Base-by-base conservation (phyloP, 345 rosid species). In the Arabidopsis suecica region DNA sequence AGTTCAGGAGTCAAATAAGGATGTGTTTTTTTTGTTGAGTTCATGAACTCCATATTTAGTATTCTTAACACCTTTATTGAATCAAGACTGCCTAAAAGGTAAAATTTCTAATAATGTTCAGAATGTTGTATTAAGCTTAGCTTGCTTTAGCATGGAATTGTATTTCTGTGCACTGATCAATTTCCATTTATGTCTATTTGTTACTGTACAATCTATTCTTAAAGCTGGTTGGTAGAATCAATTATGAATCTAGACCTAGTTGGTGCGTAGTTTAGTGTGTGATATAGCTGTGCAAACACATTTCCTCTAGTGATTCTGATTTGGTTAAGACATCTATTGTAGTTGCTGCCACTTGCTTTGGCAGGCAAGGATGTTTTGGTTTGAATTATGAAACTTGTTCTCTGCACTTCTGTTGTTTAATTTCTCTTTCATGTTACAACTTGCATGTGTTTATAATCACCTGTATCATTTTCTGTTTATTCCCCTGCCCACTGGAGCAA, bases 161-260 rank as follows among this genome's bases (percentile, higher is more conserved):
- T 10, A 63, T 63, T 10, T 63, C 53, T 63, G 6, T 63, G 37
- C 54, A 11, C 13, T 30, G 56, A 20, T 77, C 16, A 49, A 47
- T 65, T 78, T 65, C 61, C 40, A 3, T 65, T 50, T 71, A 12
- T 55, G 65, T 49, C 16, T 41, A 6, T 56, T 66, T 67, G 28
- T 16, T 66, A 74, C 48, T 28, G 2, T 40, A 60, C 55, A 30
- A 14, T 58, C 51, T 48, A 20, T 48, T 65, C 49, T 36, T 34
- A 14, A 67, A 40, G 61, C 61, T 67, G 20, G 66, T 74, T 65
- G 53, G 73, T 75, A 23, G 79, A 67, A 9, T 67, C 61, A 38
- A 12, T 58, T 49, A 59, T 16, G 45, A 49, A 60, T 18, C 3
- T 57, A 37, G 28, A 41, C 22, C 25, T 30, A 7, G 25, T 60